Evolutionary conservation across 176 grass and related monocot species (phyloP).

Genomic region (Zea mays): Zm-B73-REFERENCE-NAM-5.0 NC_050105.1:137128501-137129000

Average conservation of each 20-base stretch:
- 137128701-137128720: not conserved
- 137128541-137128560: slow-evolving; percentile 72
- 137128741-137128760: not conserved
- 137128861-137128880: not conserved
- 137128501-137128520: slow-evolving; percentile 50
- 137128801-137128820: not conserved
- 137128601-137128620: slow-evolving; percentile 69
- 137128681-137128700: not conserved
- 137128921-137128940: slow-evolving; percentile 91
- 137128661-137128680: not conserved
- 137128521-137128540: slow-evolving; percentile 86
- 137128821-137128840: slow-evolving; percentile 8
- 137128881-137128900: not conserved
- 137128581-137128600: slow-evolving; percentile 90
- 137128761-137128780: not conserved
- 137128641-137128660: not conserved
- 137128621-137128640: slow-evolving; percentile 24
- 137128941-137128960: slow-evolving; percentile 91
- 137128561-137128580: slow-evolving; percentile 93
- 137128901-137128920: slow-evolving; percentile 32
- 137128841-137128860: not conserved
- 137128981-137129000: slow-evolving; percentile 89
- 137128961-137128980: slow-evolving; percentile 92
- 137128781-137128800: not conserved
- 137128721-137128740: not conserved